Evolutionary conservation across 179 eudicot species (phyloP), one percentile per base, ranked within the genome.

Genomic region (Silene coronaria): DNA sequence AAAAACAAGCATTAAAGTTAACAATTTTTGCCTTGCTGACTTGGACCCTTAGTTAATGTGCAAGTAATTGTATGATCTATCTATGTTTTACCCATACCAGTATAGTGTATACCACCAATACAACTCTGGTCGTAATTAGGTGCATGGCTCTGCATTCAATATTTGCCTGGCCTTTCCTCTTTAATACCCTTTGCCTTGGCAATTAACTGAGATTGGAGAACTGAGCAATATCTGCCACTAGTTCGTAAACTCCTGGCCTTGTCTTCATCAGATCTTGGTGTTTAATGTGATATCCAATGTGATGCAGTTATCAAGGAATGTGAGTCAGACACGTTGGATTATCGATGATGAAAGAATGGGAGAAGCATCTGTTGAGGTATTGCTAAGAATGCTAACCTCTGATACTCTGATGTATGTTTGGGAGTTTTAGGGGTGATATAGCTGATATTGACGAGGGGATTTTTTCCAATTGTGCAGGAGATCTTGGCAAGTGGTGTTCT

Each of bases 271-370:
- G 21, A 19, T 74, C 28, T 53, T 34, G 27, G 30, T 48, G 27
- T 73, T 71, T 67, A 28, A 64, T 17, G 62, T 17, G 19, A 46
- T 81, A 27, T 55, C 55, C 10, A 78, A 55, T 81, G 27, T 76
- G 62, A 67, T 86, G 89, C 89, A 96, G 99, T 87, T 82, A 77
- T 93, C 97, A 45, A 87, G 99, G 79, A 92, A 96, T 80, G 97
- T 96, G 77, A 96, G 99, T 81, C 99, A 96, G 85, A 76, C 92
- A 42, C 87, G 97, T 51, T 96, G 99, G 99, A 88, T 96, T 72
- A 91, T 96, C 77, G 99, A 91, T 76, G 99, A 91, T 75, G 99
- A 96, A 80, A 89, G 99, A 79, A 89, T 83, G 92, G 99, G 99
- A 75, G 99, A 93, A 83, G 93, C 94, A 81, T 96, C 99, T 77